Percentiles rank a stretch among this genome's conserved stretches.
phyloP scores from a whole-genome alignment of 306 rosid genomes.

The Rosa rugosa region DNA sequence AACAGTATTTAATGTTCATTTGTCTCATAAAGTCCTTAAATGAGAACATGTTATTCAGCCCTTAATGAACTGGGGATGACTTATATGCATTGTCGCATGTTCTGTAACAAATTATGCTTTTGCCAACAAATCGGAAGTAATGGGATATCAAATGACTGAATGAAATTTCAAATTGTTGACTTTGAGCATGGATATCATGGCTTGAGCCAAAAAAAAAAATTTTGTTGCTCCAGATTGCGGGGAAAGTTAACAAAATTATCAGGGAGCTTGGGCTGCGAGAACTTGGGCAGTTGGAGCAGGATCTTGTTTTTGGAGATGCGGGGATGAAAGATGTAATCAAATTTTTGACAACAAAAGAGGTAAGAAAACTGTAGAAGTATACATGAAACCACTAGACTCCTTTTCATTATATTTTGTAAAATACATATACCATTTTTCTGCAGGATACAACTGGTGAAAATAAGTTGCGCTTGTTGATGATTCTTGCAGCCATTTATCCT shows the following conservation, averaged over 20 bases:
- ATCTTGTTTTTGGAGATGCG: constrained; percentile 94
- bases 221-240: constrained; percentile 62
- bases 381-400: neutral
- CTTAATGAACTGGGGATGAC: neutral
- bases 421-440: constrained; percentile 27
- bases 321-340: constrained; percentile 88
- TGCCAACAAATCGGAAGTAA: neutral
- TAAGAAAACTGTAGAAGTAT: constrained; percentile 32
- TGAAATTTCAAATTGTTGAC: constrained; percentile 17
- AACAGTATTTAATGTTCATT: neutral
- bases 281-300: constrained; percentile 87
- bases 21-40: neutral
- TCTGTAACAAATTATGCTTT: neutral
- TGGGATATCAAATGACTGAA: neutral
- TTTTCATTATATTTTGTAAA: constrained; percentile 10
- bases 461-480: constrained; percentile 90
- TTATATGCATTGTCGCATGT: neutral
- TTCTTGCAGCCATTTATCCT: constrained; percentile 90
- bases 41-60: neutral
- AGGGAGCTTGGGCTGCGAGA: constrained; percentile 78
- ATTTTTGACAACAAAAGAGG: constrained; percentile 67
- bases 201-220: constrained; percentile 1
- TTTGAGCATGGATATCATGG: constrained; percentile 9
- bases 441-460: constrained; percentile 87
- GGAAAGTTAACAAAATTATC: constrained; percentile 69